These are phyloP conservation scores for Exophiala bonariae DNA, from an alignment of 2,329 filamentous ascomycete species.

Conservation along the genomic window DNA sequence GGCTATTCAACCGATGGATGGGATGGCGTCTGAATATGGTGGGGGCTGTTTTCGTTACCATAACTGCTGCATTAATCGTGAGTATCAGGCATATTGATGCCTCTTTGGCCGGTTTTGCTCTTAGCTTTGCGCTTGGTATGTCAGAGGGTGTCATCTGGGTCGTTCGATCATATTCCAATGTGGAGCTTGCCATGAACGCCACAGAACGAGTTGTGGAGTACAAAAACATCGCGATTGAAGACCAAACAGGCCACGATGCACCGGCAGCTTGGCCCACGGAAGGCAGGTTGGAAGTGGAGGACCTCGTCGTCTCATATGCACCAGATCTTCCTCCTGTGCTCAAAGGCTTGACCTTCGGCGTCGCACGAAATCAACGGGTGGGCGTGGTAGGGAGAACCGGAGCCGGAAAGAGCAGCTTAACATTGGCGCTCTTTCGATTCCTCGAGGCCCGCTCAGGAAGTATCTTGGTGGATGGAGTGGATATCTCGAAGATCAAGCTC, in stretches of 20 bases:
- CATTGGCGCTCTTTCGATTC: conserved; percentile 75
- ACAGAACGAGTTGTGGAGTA: conserved; percentile 77
- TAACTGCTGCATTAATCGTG: conserved; percentile 66
- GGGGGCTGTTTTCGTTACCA: conserved; percentile 66
- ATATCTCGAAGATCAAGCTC: conserved; percentile 71
- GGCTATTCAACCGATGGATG: conserved; percentile 77
- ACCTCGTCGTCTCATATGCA: conserved; percentile 72
- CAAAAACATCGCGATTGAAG: conserved; percentile 66
- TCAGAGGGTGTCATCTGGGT: conserved; percentile 64
- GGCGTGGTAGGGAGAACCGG: conserved; percentile 79
- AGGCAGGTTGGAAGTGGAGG: conserved; percentile 70
- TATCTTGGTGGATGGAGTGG: conserved; percentile 70
- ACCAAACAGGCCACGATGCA: conserved; percentile 59
- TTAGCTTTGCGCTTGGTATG: conserved; percentile 73
- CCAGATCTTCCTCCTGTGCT: conserved; percentile 69
- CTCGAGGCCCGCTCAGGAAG: conserved; percentile 66
- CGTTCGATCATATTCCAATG: conserved; percentile 66
- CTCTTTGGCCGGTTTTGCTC: conserved; percentile 71
- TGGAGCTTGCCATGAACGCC: conserved; percentile 78
- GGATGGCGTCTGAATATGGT: conserved; percentile 69
- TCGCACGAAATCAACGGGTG: conserved; percentile 67
- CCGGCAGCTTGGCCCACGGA: conserved; percentile 75
- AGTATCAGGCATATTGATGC: conserved; percentile 63
- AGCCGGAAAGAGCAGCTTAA: conserved; percentile 75
- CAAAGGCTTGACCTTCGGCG: conserved; percentile 66